Evolutionary conservation across 345 rosid species (phyloP).

Genomic region (Sisymbrium altissimum): DNA sequence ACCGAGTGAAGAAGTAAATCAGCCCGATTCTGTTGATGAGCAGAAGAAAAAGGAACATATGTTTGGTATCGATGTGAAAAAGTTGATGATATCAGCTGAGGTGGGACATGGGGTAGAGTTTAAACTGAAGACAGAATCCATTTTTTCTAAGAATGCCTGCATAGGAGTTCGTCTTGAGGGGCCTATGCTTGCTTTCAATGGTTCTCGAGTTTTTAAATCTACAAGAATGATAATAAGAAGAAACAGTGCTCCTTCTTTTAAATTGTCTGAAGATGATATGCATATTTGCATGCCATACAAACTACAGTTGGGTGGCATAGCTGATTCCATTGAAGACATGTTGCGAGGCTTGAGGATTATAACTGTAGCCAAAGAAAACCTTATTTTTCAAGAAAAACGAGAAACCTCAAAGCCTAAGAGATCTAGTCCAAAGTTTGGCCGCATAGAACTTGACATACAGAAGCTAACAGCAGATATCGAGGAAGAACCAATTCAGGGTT

Average conservation of each 20-base stretch:
- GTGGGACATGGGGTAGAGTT: slow-evolving; percentile 88
- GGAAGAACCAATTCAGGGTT: slow-evolving; percentile 94
- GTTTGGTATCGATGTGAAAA: slow-evolving; percentile 86
- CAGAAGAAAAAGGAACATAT: slow-evolving; percentile 73
- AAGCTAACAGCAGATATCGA: slow-evolving; percentile 76
- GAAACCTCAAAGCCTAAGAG: slow-evolving; percentile 62
- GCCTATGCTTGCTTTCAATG: slow-evolving; percentile 57
- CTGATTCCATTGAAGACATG: slow-evolving; percentile 88
- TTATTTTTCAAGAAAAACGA: slow-evolving; percentile 46
- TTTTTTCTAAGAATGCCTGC: slow-evolving; percentile 86
- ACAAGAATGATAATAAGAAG: slow-evolving; percentile 89
- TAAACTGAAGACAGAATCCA: slow-evolving; percentile 69
- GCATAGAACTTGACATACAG: slow-evolving; percentile 65
- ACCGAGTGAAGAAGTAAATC: no score
- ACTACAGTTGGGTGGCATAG: slow-evolving; percentile 84
- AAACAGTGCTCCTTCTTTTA: slow-evolving; percentile 52
- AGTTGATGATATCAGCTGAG: slow-evolving; percentile 64
- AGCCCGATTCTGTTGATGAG: slow-evolving; percentile 43
- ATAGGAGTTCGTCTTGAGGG: slow-evolving; percentile 47
- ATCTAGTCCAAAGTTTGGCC: slow-evolving; percentile 63
- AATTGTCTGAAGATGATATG: slow-evolving; percentile 55
- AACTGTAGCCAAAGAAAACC: slow-evolving; percentile 54
- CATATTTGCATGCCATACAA: slow-evolving; percentile 82
- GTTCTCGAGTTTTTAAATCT: slow-evolving; percentile 64
- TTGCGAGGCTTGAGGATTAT: slow-evolving; percentile 73